Evolutionary conservation across 1,284 basidiomycete genomes (phyloP).

Genomic region (Cutaneotrichosporon sp.): DNA sequence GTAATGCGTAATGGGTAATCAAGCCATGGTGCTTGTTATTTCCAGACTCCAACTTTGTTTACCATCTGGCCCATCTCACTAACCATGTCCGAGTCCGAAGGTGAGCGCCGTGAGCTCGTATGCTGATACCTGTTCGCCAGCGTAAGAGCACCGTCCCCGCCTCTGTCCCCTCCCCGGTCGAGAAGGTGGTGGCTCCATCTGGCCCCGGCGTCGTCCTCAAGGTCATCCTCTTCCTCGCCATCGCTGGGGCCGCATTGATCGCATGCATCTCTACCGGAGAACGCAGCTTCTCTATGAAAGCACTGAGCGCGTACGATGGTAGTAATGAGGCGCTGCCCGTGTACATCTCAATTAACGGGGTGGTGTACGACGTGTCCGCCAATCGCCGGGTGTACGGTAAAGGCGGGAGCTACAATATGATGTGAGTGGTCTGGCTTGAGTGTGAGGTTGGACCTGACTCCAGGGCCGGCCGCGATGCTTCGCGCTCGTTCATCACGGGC

Average conservation of each 20-base stretch:
- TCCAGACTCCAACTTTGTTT: neutral
- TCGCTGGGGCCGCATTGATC: neutral
- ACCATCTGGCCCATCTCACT: neutral
- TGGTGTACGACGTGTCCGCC: slow-evolving; percentile 55
- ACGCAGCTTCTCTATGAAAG: slow-evolving; percentile 24
- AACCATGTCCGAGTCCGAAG: neutral
- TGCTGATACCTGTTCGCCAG: neutral
- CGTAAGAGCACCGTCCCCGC: neutral
- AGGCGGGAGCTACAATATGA: slow-evolving; percentile 56
- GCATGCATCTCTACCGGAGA: neutral
- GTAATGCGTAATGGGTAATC: neutral
- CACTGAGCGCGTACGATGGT: slow-evolving; percentile 75
- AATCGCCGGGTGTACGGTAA: slow-evolving; percentile 54
- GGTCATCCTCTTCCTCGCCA: neutral
- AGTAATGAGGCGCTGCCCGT: slow-evolving; percentile 66
- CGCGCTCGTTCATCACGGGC: slow-evolving; percentile 84
- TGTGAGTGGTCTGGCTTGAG: slow-evolving; percentile 6
- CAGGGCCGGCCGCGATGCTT: slow-evolving; percentile 79
- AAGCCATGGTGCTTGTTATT: neutral
- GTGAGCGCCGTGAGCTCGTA: neutral
- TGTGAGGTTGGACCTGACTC: neutral
- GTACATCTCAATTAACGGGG: slow-evolving; percentile 86
- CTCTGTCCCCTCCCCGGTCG: neutral
- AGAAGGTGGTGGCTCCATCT: too few relatives aligned
- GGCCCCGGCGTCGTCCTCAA: neutral